Evolutionary conservation across 345 rosid species (phyloP).

Genomic region (Zanthoxylum bungeanum): DNA sequence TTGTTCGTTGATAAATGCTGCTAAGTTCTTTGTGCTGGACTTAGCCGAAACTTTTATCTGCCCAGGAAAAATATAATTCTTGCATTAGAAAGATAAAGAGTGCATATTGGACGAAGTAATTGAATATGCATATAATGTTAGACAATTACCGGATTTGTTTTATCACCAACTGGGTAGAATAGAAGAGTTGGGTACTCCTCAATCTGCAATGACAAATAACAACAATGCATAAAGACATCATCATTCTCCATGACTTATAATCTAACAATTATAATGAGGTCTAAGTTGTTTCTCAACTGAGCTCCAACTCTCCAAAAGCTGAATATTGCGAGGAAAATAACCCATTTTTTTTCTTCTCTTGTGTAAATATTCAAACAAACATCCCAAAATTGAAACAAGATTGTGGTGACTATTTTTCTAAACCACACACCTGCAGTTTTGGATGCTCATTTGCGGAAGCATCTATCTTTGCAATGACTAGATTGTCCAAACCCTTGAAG

Average conservation of each 20-base stretch:
- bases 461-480: conserved; percentile 78
- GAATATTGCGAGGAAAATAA: not conserved
- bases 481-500: conserved; percentile 62
- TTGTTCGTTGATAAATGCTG: conserved; percentile 41
- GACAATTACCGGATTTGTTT: conserved; percentile 57
- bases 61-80: not conserved
- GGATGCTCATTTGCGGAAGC: conserved; percentile 85
- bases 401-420: not conserved
- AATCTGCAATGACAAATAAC: conserved; percentile 39
- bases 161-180: conserved; percentile 56
- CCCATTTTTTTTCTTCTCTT: not conserved
- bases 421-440: conserved; percentile 52
- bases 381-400: not conserved
- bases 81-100: conserved; percentile 13
- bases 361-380: not conserved
- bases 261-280: not conserved
- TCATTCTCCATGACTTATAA: not conserved
- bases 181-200: conserved; percentile 66
- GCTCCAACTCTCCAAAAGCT: not conserved
- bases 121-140: not conserved
- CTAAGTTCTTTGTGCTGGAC: conserved; percentile 54
- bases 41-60: conserved; percentile 66
- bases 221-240: not conserved
- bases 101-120: not conserved
- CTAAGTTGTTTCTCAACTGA: not conserved